Conservation (phyloP, 2,329 filamentous ascomycete species). For the Chalara sp. region DNA sequence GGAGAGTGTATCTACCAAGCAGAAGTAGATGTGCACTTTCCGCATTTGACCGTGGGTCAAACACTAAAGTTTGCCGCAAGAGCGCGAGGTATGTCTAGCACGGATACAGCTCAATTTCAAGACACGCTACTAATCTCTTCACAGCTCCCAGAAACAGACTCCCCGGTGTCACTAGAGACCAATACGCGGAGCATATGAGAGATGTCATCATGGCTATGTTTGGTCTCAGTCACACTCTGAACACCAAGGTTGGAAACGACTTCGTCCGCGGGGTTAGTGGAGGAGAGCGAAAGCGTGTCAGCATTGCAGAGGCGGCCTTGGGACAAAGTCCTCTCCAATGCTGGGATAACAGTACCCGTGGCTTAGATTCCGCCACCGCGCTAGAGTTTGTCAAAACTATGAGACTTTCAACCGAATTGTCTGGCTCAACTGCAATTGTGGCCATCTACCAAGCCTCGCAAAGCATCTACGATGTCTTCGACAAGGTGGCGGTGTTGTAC, state of each 20-base stretch:
- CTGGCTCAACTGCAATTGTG: slow-evolving; percentile 54
- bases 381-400: slow-evolving; percentile 66
- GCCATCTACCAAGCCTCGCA: slow-evolving; percentile 69
- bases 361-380: slow-evolving; percentile 67
- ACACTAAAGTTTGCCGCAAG: slow-evolving; percentile 68
- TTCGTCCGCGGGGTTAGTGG: slow-evolving; percentile 66
- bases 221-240: slow-evolving; percentile 63
- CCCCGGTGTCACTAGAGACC: slow-evolving; percentile 51
- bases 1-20: slow-evolving; percentile 69
- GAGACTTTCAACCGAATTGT: slow-evolving; percentile 57
- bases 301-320: slow-evolving; percentile 68
- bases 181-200: slow-evolving; percentile 43
- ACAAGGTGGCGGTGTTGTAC: slow-evolving; percentile 63
- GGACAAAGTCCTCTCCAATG: slow-evolving; percentile 55
- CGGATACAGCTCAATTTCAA: neutral
- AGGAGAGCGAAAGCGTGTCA: slow-evolving; percentile 72
- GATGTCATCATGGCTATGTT: slow-evolving; percentile 64
- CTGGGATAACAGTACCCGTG: slow-evolving; percentile 72
- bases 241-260: slow-evolving; percentile 70
- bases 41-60: slow-evolving; percentile 68
- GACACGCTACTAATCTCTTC: neutral
- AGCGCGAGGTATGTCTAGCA: slow-evolving; percentile 35
- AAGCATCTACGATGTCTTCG: slow-evolving; percentile 55
- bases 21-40: slow-evolving; percentile 69
- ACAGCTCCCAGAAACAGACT: slow-evolving; percentile 57